phyloP scores from a whole-genome alignment of 495 filamentous ascomycete genomes.

The Tuber calosporum region DNA sequence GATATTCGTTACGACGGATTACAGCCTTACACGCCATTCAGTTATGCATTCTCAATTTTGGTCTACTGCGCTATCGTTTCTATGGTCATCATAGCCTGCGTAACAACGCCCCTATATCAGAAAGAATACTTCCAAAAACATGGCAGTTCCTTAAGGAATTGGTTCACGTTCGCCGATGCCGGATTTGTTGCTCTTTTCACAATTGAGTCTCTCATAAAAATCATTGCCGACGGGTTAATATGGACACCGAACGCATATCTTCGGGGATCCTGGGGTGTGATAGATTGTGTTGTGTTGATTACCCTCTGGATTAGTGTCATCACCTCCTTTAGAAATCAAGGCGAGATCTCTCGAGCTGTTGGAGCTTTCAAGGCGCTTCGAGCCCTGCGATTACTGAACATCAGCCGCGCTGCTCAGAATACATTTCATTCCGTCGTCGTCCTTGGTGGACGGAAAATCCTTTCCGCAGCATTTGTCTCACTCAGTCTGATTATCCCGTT shows the following conservation, averaged over 20 bases:
- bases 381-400: conserved; percentile 82
- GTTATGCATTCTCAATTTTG: conserved; percentile 88
- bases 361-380: conserved; percentile 98
- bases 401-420: conserved; percentile 90
- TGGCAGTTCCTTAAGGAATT: conserved; percentile 57
- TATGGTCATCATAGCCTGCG: conserved; percentile 91
- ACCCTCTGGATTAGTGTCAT: conserved; percentile 95
- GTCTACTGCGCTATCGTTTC: conserved; percentile 91
- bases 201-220: conserved; percentile 81
- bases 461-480: conserved; percentile 84
- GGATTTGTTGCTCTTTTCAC: conserved; percentile 85
- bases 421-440: conserved; percentile 96
- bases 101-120: conserved; percentile 91
- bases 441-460: conserved; percentile 82
- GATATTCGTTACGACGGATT: conserved; percentile 77
- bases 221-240: conserved; percentile 92
- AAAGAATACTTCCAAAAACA: conserved; percentile 64
- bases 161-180: conserved; percentile 89
- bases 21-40: conserved; percentile 74
- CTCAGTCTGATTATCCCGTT: conserved; percentile 92
- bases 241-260: conserved; percentile 98
- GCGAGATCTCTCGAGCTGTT: conserved; percentile 75
- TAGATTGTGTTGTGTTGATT: conserved; percentile 84
- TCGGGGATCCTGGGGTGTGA: conserved; percentile 91
- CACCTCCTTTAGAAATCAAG: conserved; percentile 68